Base-by-base conservation (phyloP, 139 green algal species). In the Astrephomene gubernaculifera region DNA sequence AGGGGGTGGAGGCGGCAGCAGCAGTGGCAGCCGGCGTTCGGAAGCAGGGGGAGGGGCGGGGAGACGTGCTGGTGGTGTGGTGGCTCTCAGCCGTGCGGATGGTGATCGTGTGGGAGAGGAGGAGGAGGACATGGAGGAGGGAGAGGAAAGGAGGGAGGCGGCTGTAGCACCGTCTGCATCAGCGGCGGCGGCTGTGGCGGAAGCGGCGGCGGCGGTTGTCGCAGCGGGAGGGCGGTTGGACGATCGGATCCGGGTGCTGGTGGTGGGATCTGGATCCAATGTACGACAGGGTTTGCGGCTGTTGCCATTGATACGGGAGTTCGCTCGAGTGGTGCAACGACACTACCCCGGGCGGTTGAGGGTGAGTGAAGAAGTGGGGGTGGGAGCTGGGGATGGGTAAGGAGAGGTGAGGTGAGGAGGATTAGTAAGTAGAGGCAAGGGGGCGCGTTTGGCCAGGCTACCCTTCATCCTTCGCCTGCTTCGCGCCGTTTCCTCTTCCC, bases 241-340 rank as follows among this genome's bases (percentile, higher is more conserved):
- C 33, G 79, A 85, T 44, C 79, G 79, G 63, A 85, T 85, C 64
- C 44, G 45, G 31, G 64, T 75, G 43, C 33, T 85, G 44, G 44
- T 85, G 21, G 44, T 85, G 7, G 79, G 79, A 60, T 64, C 63
- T 33, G 79, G 79, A 60, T 76, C 53, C 65, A 85, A 85, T 71
- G 79, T 85, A 60, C 79, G 79, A 25, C 79, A 85, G 64, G 44
- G 27, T 31, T 31, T 85, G 64, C 64, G 79, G 7, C 27, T 85
- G 63, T 17, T 76, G 17, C 64, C 60, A 21, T 24, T 75, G 33
- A 33, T 85, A 27, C 44, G 79, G 22, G 63, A 75, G 33, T 85
- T 85, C 52, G 44, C 43, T 1, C 53, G 53, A 2, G 24, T 75
- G 44, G 64, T 76, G 79, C 79, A 85, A 35, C 79, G 79, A 2